Base-by-base conservation (phyloP, 495 filamentous ascomycete genomes). In the Amphirosellinia nigrospora region DNA sequence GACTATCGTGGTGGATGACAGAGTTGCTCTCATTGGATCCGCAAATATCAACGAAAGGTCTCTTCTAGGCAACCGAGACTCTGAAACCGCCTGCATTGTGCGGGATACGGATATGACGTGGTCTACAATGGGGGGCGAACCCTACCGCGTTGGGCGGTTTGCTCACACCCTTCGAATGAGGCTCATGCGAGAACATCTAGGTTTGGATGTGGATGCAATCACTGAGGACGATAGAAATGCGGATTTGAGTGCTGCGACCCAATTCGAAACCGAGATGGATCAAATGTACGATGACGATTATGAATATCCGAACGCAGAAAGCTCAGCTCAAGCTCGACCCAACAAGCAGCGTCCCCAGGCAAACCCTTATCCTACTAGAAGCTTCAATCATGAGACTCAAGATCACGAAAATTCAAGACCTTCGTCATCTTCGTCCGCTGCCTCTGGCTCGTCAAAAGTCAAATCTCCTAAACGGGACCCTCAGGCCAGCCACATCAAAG, bases 21-120 rank as follows among this genome's bases (percentile, higher is more conserved):
- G 94, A 39, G 89, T 94, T 72, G 95, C 90, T 28, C 91, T 99
- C 66, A 99, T 99, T 74, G 96, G 96, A 21, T 98, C 94, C 46
- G 96, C 96, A 34, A 99, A 99, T 77, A 99, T 99, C 83, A 99
- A 99, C 75, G 96, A 99, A 77, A 91, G 96, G 36, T 98, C 94
- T 15, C 95, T 99, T 94, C 77, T 97, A 26, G 96, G 96, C 43
- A 89, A 87, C 21, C 86, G 96, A 71, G 96, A 99, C 79, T 97
- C 94, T 1, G 96, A 99, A 77, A 91, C 93, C 62, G 96, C 96
- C 4, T 89, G 95, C 7, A 86, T 99, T 23, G 92, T 99, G 46
- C 87, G 94, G 56, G 96, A 99, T 80, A 97, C 92, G 1, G 94
- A 97, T 73, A 93, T 97, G 90, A 88, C 98, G 61, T 90, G 89